Percentiles rank a stretch among this genome's conserved stretches.
Evolutionary conservation across 495 filamentous ascomycete species (phyloP).

Genomic region (Pseudevernia furfuracea): DNA sequence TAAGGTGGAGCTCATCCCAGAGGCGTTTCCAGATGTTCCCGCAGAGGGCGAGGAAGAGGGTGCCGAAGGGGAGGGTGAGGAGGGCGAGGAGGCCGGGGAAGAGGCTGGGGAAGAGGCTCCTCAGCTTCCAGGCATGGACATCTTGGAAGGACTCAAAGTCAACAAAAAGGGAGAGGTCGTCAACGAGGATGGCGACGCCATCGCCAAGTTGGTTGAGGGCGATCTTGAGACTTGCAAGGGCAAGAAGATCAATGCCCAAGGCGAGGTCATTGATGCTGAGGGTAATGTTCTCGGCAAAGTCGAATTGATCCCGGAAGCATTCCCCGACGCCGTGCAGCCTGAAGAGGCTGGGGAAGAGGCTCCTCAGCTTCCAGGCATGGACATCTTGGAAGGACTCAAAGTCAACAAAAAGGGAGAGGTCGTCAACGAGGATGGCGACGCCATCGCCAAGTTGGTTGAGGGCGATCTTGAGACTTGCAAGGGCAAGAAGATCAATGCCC

Average conservation of each 20-base stretch:
- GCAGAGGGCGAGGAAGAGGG: conserved; percentile 31
- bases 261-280: conserved; percentile 37
- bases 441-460: conserved; percentile 38
- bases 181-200: conserved; percentile 42
- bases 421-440: conserved; percentile 43
- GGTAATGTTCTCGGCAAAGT: conserved; percentile 33
- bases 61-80: conserved; percentile 28
- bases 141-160: conserved; percentile 45
- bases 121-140: conserved; percentile 21
- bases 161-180: conserved; percentile 65
- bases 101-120: conserved; percentile 32
- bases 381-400: conserved; percentile 39
- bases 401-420: conserved; percentile 69
- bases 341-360: conserved; percentile 39
- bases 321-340: conserved; percentile 37
- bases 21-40: conserved; percentile 22
- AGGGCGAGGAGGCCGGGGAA: conserved; percentile 28
- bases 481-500: conserved; percentile 43
- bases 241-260: conserved; percentile 44
- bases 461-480: conserved; percentile 36
- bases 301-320: conserved; percentile 23
- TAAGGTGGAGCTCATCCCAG: conserved; percentile 28
- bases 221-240: conserved; percentile 37
- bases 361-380: conserved; percentile 22
- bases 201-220: conserved; percentile 38